Base-by-base conservation (phyloP, 768 basidiomycete genomes). In the Trametes cinnabarina region DNA sequence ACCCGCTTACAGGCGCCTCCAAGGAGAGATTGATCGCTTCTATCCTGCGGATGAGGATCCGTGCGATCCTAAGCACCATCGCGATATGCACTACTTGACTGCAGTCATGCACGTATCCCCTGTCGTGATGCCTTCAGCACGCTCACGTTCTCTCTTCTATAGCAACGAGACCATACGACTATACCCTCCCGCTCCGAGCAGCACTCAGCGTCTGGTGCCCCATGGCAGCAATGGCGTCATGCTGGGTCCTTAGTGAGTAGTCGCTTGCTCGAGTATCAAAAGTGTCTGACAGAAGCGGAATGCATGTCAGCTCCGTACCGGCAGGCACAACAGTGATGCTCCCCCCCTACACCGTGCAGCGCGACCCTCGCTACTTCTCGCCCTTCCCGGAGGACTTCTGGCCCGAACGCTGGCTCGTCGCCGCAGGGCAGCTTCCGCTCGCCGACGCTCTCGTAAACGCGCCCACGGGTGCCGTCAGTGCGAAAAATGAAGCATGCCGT, bases 101-200 rank as follows among this genome's bases (percentile, higher is more conserved):
- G 69, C 68, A 6, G 61, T 60, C 17, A 69, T 69, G 69, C 63
- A 32, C 32, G 47, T 32, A 28, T 8, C n/a, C 20, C 10, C 14
- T 32, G 30, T 7, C 14, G 8, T 14, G 34, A 34, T 14, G 34
- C 34, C 8, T 34, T 34, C 14, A 14, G 14, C 34, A 34, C 8
- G 8, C 8, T 7, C 8, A 34, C 34, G 34, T 34, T 14, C 34
- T 34, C 34, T 7, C 25, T n/a, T n/a, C n/a, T n/a, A n/a, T 41
- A 81, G 79, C 60, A 79, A 80, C 39, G 80, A 82, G 66, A 68
- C 68, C 5, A 61, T 82, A 28, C 75, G 79, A 20, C 69, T 82
- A 32, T 69, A 72, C 3, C 79, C 80, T n/a, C 73, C 80, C 1
- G 69, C 78, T 5, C 69, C 71, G 3, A 77, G 75, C 19, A 61